Evolutionary conservation across 225 moss, liverwort and hornwort genomes (phyloP).

Genomic region (Climacium dendroides): DNA sequence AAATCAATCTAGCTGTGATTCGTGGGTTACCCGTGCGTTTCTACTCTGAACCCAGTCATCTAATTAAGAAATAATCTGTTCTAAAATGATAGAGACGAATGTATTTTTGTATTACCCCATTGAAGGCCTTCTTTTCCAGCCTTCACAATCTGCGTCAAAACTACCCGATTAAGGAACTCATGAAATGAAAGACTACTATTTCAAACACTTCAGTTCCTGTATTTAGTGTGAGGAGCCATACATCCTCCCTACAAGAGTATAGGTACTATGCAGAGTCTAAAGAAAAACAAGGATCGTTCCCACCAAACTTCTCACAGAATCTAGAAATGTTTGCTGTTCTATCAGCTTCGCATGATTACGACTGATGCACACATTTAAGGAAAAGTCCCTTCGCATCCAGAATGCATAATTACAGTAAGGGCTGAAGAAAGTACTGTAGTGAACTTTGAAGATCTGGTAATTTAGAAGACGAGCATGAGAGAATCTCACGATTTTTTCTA

Average conservation of each 20-base stretch:
- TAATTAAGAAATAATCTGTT: background rate
- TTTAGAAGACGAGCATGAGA: background rate
- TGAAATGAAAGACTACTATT: background rate
- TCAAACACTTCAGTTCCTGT: background rate
- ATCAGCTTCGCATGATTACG: background rate
- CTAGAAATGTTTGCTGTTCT: background rate
- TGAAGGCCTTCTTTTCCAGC: constrained; percentile 51
- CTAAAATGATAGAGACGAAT: background rate
- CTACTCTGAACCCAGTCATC: background rate
- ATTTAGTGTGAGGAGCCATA: background rate
- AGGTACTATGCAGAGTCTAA: background rate
- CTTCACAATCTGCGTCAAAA: constrained; percentile 25
- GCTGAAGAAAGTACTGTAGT: background rate
- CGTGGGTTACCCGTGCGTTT: background rate
- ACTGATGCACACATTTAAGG: background rate
- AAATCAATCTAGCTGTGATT: background rate
- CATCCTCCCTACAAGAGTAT: background rate
- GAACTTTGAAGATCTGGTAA: background rate
- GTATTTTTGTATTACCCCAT: constrained; percentile 10
- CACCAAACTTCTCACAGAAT: background rate
- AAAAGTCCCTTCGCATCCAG: background rate
- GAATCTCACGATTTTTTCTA: constrained; percentile 26
- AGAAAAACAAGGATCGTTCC: background rate
- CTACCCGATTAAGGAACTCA: background rate
- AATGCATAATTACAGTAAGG: background rate